These are phyloP conservation scores for Astrocystis sublimbata DNA, from an alignment of 495 filamentous ascomycete species.

Conservation along the genomic window DNA sequence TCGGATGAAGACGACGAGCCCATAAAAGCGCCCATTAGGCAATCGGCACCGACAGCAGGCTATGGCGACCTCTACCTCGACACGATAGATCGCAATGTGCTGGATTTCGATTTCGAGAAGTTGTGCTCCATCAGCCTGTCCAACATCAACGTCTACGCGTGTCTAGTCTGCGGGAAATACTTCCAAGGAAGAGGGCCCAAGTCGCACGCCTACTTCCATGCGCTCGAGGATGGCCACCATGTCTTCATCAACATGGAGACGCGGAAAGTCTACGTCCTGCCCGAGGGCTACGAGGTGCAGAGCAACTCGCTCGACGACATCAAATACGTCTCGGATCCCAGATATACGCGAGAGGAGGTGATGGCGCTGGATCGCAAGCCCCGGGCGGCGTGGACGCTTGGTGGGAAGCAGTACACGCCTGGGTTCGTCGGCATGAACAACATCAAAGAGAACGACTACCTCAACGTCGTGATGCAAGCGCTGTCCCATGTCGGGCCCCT, in stretches of 20 bases:
- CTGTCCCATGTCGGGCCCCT: constrained; percentile 87
- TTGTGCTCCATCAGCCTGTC: constrained; percentile 92
- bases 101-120: constrained; percentile 98
- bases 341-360: constrained; percentile 76
- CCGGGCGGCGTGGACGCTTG: constrained; percentile 73
- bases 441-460: constrained; percentile 98
- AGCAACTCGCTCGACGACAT: constrained; percentile 97
- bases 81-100: constrained; percentile 84
- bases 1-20: constrained; percentile 47
- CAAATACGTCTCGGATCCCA: constrained; percentile 96
- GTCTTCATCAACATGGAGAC: constrained; percentile 97
- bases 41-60: constrained; percentile 78
- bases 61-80: constrained; percentile 97
- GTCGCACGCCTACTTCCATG: constrained; percentile 96
- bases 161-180: constrained; percentile 96
- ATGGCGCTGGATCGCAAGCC: constrained; percentile 75
- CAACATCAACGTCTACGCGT: constrained; percentile 99
- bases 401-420: constrained; percentile 80
- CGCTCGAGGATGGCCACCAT: constrained; percentile 91
- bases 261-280: constrained; percentile 92
- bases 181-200: constrained; percentile 93
- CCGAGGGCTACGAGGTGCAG: constrained; percentile 95
- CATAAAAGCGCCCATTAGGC: constrained; percentile 55
- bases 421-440: constrained; percentile 99
- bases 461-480: constrained; percentile 95